Conservation (phyloP, 305 asterid genomes). For the Ruellia speciosa region DNA sequence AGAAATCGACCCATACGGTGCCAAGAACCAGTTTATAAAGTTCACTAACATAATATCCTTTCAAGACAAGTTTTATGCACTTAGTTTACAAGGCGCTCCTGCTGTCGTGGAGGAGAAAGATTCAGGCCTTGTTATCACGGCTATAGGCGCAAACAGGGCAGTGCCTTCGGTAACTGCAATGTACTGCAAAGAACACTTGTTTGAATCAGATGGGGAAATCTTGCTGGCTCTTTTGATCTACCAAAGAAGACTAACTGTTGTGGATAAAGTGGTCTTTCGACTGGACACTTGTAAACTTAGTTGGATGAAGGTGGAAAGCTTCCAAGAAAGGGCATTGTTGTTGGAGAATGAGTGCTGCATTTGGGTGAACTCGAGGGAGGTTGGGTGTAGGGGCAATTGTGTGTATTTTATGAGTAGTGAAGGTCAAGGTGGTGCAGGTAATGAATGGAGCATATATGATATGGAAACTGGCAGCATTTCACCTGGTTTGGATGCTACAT, state of each 20-base stretch:
- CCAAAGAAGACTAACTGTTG: conserved; percentile 11
- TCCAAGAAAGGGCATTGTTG: conserved; percentile 29
- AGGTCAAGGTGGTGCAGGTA: too few species aligned
- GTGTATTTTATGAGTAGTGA: conserved; percentile 21
- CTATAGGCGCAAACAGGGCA: conserved; percentile 20
- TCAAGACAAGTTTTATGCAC: conserved; percentile 30
- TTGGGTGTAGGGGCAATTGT: conserved; percentile 30
- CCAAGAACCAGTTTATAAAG: conserved; percentile 7
- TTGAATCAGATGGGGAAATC: conserved; percentile 35
- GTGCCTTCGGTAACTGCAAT: conserved; percentile 26
- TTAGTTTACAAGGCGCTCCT: conserved; percentile 36
- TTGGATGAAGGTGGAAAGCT: conserved; percentile 25
- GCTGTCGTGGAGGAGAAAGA: conserved; percentile 23
- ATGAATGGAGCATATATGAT: too few species aligned
- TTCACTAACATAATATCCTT: conserved; percentile 14
- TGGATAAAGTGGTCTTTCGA: conserved; percentile 27
- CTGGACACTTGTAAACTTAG: conserved; percentile 19
- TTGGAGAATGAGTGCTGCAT: conserved; percentile 21
- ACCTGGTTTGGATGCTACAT: too few species aligned
- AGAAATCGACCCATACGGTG: conserved; percentile 16
- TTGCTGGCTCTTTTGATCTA: conserved; percentile 31
- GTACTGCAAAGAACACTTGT: conserved; percentile 25
- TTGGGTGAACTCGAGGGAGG: conserved; percentile 21
- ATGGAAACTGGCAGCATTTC: too few species aligned
- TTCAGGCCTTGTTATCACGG: conserved; percentile 15